phyloP scores from a whole-genome alignment of 345 rosid species.

The Camelina hispida region DNA sequence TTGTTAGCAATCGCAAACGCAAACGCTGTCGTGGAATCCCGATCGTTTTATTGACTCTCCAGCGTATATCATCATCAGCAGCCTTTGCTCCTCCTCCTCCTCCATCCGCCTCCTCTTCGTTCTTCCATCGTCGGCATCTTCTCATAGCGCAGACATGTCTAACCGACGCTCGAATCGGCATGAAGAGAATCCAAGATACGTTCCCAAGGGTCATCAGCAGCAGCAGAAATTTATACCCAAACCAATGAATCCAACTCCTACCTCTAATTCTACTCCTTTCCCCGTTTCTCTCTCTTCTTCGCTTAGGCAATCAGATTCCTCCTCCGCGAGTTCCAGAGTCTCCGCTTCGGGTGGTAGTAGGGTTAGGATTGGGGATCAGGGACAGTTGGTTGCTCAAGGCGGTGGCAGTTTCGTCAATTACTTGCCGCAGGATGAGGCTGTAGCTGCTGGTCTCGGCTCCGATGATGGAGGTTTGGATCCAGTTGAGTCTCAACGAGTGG shows the following conservation, averaged over 20 bases:
- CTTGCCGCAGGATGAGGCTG: constrained; percentile 96
- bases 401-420: constrained; percentile 72
- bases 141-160: constrained; percentile 50
- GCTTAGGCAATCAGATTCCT: constrained; percentile 59
- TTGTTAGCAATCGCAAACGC: neutral
- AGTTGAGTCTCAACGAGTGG: constrained; percentile 90
- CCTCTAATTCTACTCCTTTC: constrained; percentile 33
- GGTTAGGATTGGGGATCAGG: constrained; percentile 53
- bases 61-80: neutral
- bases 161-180: constrained; percentile 49
- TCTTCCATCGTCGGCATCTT: constrained; percentile 21
- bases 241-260: constrained; percentile 37
- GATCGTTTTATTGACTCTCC: neutral
- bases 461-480: constrained; percentile 90
- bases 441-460: constrained; percentile 78
- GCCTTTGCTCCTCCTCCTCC: constrained; percentile 20
- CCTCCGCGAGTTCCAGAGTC: constrained; percentile 29
- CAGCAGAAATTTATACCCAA: constrained; percentile 61
- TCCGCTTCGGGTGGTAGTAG: constrained; percentile 42
- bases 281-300: constrained; percentile 65
- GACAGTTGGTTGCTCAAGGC: constrained; percentile 53
- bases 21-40: constrained; percentile 22
- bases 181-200: constrained; percentile 42
- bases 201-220: constrained; percentile 42
- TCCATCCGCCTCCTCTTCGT: constrained; percentile 21